Evolutionary conservation across 441 rosid genomes (phyloP).

Genomic region (Erodium moschatum): DNA sequence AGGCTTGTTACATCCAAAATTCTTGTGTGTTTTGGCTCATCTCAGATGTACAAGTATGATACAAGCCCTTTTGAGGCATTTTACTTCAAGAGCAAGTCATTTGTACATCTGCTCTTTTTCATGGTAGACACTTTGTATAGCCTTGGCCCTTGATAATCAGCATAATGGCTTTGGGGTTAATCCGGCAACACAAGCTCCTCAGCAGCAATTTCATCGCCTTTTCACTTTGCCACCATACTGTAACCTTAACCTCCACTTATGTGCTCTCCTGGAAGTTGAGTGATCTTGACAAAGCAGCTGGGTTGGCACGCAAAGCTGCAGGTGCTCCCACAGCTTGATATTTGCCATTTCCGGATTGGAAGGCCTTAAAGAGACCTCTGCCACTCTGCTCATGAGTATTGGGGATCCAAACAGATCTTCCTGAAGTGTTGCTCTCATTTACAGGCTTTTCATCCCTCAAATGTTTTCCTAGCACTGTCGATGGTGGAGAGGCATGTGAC

Average conservation of each 20-base stretch:
- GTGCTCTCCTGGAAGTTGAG: constrained; percentile 41
- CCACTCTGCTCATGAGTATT: constrained; percentile 29
- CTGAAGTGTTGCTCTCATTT: constrained; percentile 19
- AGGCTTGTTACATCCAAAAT: background rate
- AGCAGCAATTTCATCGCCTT: background rate
- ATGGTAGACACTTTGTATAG: no score
- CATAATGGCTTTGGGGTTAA: background rate
- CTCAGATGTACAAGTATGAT: background rate
- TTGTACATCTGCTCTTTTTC: background rate
- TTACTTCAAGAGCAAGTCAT: background rate
- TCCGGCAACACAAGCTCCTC: background rate
- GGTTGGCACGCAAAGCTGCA: constrained; percentile 43
- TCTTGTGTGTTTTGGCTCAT: background rate
- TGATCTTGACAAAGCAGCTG: constrained; percentile 49
- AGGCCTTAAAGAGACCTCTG: constrained; percentile 3
- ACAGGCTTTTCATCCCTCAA: constrained; percentile 30
- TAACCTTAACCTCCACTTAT: background rate
- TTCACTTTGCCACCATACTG: background rate
- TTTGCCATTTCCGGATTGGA: constrained; percentile 25
- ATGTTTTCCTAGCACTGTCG: constrained; percentile 33
- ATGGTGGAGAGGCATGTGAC: constrained; percentile 22
- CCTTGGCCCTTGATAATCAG: no score
- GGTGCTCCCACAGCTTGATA: constrained; percentile 29
- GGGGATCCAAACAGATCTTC: constrained; percentile 17
- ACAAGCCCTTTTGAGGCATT: background rate